Base-by-base conservation (phyloP, 768 basidiomycete genomes). In the Mycena polygramma region DNA sequence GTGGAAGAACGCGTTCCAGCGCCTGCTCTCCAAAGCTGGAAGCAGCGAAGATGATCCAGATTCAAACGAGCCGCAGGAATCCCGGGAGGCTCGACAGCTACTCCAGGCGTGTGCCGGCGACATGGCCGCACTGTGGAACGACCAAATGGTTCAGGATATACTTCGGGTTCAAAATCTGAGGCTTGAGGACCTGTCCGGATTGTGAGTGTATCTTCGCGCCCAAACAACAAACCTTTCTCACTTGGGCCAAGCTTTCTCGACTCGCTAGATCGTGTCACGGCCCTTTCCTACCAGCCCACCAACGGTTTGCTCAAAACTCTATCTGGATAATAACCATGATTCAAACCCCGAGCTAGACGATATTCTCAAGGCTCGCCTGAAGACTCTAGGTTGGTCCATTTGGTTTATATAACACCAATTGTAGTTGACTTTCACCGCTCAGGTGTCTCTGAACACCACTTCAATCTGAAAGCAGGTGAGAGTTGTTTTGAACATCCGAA, bases 361-460 rank as follows among this genome's bases (percentile, higher is more conserved):
- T 75, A 84, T 89, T 58, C 82, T 89, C 45, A 85, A 86, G 13
- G 88, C 88, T 1, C 81, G 88, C 22, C 63, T 89, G 49, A 88
- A 88, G 77, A 85, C 84, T 13, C 75, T 84, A 14, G 51, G 79
- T 73, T 17, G 7, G 65, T 57, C 24, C 45, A 30, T 49, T 46
- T 11, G 30, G 10, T 22, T n/a, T 36, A 15, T 11, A 39, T 7
- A 2, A 15, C 41, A 41, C 15, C 15, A 41, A 41, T 24, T 36
- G 1, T 1, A 10, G 13, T 14, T 4, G 43, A 14, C 24, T n/a
- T 49, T 69, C 20, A 64, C 51, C 51, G 39, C 41, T 35, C 83
- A 26, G 88, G 89, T 7, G 88, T 89, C n/a, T 85, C 86, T 7
- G 89, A 89, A 75, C 86, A 89, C 75, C 84, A 83, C 57, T 89